phyloP scores from a whole-genome alignment of 2,329 filamentous ascomycete species.

The Aspergillus sp. region DNA sequence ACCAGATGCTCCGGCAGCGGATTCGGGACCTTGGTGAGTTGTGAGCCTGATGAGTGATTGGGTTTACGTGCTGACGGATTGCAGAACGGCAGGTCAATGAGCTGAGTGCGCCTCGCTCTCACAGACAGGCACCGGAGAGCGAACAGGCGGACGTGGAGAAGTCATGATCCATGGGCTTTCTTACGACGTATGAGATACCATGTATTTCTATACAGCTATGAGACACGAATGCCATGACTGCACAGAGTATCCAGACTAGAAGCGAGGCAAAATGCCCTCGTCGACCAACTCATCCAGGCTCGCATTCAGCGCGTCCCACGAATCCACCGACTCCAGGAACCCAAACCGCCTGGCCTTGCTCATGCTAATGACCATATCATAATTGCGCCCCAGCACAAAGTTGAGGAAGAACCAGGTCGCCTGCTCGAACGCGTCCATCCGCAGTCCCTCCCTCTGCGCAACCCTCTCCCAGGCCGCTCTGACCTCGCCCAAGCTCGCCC shows the following conservation, averaged over 20 bases:
- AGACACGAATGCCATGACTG: too few species aligned
- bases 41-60: too few species aligned
- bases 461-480: slow-evolving; percentile 31
- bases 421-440: slow-evolving; percentile 32
- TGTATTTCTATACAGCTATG: too few species aligned
- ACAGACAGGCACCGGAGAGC: too few species aligned
- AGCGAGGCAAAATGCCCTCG: slow-evolving; percentile 16
- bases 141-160: too few species aligned
- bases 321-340: slow-evolving; percentile 34
- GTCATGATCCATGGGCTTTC: too few species aligned
- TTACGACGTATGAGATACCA: too few species aligned
- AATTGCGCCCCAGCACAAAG: slow-evolving; percentile 34
- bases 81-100: slow-evolving; percentile 25
- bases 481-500: slow-evolving; percentile 31
- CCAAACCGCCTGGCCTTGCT: slow-evolving; percentile 39
- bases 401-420: slow-evolving; percentile 39
- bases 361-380: slow-evolving; percentile 24
- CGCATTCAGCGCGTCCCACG: slow-evolving; percentile 29
- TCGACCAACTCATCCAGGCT: slow-evolving; percentile 25
- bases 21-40: slow-evolving; percentile 39
- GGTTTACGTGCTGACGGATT: background rate
- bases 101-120: too few species aligned
- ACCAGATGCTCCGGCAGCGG: slow-evolving; percentile 39
- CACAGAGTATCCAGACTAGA: too few species aligned
- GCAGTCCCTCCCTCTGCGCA: slow-evolving; percentile 24